These are phyloP conservation scores for Neoboletus brunneissimus DNA, from an alignment of 768 basidiomycete genomes.

Conservation along the genomic window DNA sequence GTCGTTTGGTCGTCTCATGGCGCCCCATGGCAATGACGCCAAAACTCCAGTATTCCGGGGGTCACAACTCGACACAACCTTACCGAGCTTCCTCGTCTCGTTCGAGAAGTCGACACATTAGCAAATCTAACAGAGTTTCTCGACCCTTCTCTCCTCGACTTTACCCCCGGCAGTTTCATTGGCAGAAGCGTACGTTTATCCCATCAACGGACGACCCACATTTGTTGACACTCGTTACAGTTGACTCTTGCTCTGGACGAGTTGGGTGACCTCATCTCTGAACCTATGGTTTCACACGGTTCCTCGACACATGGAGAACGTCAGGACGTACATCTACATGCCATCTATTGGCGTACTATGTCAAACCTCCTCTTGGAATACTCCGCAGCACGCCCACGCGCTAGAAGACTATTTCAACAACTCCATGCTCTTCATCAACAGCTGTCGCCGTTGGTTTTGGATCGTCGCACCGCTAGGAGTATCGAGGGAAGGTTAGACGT, in stretches of 20 bases:
- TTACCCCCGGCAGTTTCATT: conserved; percentile 25
- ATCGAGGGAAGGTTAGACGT: neutral
- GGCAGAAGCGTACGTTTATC: conserved; percentile 28
- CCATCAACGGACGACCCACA: neutral
- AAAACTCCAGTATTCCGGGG: conserved; percentile 8
- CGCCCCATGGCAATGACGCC: neutral
- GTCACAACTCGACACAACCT: neutral
- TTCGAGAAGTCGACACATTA: conserved; percentile 6
- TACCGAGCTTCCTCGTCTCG: neutral
- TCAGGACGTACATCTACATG: conserved; percentile 19
- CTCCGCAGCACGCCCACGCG: conserved; percentile 27
- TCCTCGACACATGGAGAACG: neutral
- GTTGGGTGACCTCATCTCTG: conserved; percentile 18
- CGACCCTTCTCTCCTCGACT: conserved; percentile 22
- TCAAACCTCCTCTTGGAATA: conserved; percentile 35
- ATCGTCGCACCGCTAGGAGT: neutral
- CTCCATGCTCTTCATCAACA: conserved; percentile 16
- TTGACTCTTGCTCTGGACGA: conserved; percentile 31
- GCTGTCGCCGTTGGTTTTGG: conserved; percentile 1
- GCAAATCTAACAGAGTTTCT: conserved; percentile 23
- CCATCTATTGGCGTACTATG: conserved; percentile 29
- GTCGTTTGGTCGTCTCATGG: neutral
- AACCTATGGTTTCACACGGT: neutral
- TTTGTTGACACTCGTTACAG: conserved; percentile 13
- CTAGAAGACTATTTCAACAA: conserved; percentile 12